phyloP scores from a whole-genome alignment of 1,139 yeast species.

The Taiozyma sp. region DNA sequence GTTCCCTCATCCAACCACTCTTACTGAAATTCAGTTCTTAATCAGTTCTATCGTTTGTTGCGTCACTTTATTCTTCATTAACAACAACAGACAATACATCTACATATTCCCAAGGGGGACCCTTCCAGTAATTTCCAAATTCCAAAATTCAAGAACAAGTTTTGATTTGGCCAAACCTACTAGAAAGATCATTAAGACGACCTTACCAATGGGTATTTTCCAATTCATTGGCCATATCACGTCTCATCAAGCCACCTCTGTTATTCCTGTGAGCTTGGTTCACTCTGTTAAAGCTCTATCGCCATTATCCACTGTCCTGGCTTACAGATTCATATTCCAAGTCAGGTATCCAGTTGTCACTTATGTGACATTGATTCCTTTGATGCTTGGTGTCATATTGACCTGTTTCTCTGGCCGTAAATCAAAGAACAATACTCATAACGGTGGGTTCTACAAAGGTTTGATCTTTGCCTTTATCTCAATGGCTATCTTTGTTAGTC shows the following conservation, averaged over 20 bases:
- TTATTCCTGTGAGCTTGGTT: conserved; percentile 86
- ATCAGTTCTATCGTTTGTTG: conserved; percentile 57
- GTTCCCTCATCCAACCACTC: conserved; percentile 75
- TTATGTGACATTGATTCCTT: conserved; percentile 71
- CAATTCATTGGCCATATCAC: conserved; percentile 90
- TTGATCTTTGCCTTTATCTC: conserved; percentile 72
- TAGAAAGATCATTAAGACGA: conserved; percentile 50
- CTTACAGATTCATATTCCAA: conserved; percentile 59
- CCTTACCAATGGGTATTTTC: conserved; percentile 90
- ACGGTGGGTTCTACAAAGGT: conserved; percentile 50
- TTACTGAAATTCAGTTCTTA: conserved; percentile 81
- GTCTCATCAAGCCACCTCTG: conserved; percentile 82
- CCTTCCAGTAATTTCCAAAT: conserved; percentile 35
- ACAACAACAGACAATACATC: conserved; percentile 18
- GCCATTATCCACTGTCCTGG: conserved; percentile 82
- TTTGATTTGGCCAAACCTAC: conserved; percentile 48
- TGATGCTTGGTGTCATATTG: conserved; percentile 78
- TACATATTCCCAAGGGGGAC: conserved; percentile 52
- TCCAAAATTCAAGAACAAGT: conserved; percentile 25
- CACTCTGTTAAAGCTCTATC: conserved; percentile 90
- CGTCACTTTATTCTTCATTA: conserved; percentile 16
- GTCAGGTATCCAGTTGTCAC: conserved; percentile 59
- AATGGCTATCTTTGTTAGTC: conserved; percentile 84
- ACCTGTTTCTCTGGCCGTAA: conserved; percentile 47
- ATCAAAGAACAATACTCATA: conserved; percentile 25